These are phyloP conservation scores for Emmonsiellopsis sp. DNA, from an alignment of 2,329 filamentous ascomycete genomes.

Conservation along the genomic window DNA sequence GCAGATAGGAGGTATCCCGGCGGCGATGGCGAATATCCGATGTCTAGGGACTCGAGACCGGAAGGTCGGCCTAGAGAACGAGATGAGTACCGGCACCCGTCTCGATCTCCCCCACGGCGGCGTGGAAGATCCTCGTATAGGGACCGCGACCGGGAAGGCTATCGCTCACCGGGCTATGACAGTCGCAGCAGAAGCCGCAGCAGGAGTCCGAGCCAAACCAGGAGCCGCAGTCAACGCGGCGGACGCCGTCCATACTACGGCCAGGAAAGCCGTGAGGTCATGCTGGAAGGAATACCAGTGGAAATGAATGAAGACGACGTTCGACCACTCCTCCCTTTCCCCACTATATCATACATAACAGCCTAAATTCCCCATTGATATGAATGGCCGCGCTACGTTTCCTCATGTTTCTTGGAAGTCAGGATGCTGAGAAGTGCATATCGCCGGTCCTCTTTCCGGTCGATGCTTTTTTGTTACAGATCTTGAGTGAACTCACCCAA, in stretches of 20 bases:
- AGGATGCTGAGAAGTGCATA: constrained; percentile 32
- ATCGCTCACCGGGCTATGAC: constrained; percentile 31
- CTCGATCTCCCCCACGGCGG: constrained; percentile 27
- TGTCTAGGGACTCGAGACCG: constrained; percentile 19
- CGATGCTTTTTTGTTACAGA: constrained; percentile 37
- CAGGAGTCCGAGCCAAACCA: constrained; percentile 21
- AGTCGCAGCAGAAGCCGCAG: constrained; percentile 28
- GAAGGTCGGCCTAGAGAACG: constrained; percentile 25
- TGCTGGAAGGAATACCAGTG: constrained; percentile 40
- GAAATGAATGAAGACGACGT: constrained; percentile 44
- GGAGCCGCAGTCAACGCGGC: constrained; percentile 23
- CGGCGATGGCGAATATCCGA: constrained; percentile 21
- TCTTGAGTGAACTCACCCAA: constrained; percentile 45
- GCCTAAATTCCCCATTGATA: constrained; percentile 3
- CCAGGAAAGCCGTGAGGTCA: constrained; percentile 39
- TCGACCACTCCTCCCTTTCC: constrained; percentile 27
- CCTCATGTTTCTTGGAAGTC: constrained; percentile 17
- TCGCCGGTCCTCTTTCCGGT: constrained; percentile 23
- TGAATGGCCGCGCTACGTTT: constrained; percentile 12
- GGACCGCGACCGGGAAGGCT: constrained; percentile 39
- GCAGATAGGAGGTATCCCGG: constrained; percentile 23
- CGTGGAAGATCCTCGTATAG: constrained; percentile 29
- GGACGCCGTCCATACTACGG: constrained; percentile 29
- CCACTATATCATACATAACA: constrained; percentile 7
- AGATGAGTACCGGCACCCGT: constrained; percentile 24